Evolutionary conservation across 2,329 filamentous ascomycete genomes (phyloP).

Genomic region (Diaporthe helianthi): DNA sequence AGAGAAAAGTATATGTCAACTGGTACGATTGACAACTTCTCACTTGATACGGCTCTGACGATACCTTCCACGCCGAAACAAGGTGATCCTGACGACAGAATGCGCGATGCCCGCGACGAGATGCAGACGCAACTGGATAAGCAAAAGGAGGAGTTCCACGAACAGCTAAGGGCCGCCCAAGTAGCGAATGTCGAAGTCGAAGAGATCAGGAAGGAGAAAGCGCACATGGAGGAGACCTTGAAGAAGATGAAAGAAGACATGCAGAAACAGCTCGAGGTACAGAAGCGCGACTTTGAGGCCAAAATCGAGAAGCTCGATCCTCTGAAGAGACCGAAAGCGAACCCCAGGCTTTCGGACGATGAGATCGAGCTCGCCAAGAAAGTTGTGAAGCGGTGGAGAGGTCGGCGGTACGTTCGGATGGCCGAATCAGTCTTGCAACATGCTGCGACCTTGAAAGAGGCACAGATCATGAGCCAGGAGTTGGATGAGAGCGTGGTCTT

Average conservation of each 20-base stretch:
- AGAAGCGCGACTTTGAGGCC: conserved; percentile 84
- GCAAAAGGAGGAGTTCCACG: conserved; percentile 83
- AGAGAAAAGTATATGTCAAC: conserved; percentile 96
- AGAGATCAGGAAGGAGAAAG: conserved; percentile 83
- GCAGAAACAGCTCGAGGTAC: conserved; percentile 82
- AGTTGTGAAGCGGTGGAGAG: conserved; percentile 77
- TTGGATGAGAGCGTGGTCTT: conserved; percentile 93
- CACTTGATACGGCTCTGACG: conserved; percentile 89
- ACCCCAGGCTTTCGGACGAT: conserved; percentile 70
- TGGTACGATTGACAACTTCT: conserved; percentile 94
- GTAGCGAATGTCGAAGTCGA: conserved; percentile 80
- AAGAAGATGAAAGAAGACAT: conserved; percentile 84
- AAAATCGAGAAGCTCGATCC: conserved; percentile 80
- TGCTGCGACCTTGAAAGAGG: conserved; percentile 88
- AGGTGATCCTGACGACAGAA: conserved; percentile 75
- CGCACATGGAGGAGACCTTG: conserved; percentile 83
- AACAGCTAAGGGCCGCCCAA: conserved; percentile 78
- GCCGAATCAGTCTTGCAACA: conserved; percentile 90
- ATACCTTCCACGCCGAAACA: conserved; percentile 91
- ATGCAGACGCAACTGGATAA: conserved; percentile 84
- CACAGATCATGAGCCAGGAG: conserved; percentile 96
- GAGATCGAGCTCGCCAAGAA: conserved; percentile 75
- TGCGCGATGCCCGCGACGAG: conserved; percentile 79
- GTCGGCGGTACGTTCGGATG: conserved; percentile 90
- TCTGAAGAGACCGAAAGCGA: conserved; percentile 65